These are phyloP conservation scores for Trichomonas gallinae DNA, from an alignment of 208 protist genomes.

Conservation along the genomic window DNA sequence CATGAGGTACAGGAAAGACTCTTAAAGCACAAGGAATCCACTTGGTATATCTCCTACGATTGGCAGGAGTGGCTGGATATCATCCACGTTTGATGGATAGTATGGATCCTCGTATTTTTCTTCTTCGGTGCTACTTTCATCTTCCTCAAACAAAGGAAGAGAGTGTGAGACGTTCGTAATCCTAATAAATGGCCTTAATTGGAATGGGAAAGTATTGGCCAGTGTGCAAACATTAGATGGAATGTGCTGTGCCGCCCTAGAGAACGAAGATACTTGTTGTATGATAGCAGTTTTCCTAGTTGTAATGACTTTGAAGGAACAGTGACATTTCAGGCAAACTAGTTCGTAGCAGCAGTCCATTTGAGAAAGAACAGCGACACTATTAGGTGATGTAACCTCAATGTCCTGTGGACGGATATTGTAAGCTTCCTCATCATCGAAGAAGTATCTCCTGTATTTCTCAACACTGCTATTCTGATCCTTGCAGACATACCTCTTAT, in stretches of 20 bases:
- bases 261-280: neutral
- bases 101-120: neutral
- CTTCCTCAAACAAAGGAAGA: neutral
- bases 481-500: neutral
- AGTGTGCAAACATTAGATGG: neutral
- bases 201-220: neutral
- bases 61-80: neutral
- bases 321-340: neutral
- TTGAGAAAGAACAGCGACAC: neutral
- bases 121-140: neutral
- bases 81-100: neutral
- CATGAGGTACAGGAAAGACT: too few species aligned
- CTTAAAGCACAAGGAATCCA: neutral
- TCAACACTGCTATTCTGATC: neutral
- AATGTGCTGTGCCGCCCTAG: neutral
- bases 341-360: neutral
- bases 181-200: neutral
- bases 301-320: neutral
- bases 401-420: neutral
- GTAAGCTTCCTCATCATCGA: neutral
- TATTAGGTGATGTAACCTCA: neutral
- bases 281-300: neutral
- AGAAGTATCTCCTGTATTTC: neutral
- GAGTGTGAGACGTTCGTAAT: neutral
- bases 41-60: neutral